Percentiles rank a stretch among this genome's conserved stretches.
Conservation (phyloP, 306 rosid species). For the Vigna trinervia region DNA sequence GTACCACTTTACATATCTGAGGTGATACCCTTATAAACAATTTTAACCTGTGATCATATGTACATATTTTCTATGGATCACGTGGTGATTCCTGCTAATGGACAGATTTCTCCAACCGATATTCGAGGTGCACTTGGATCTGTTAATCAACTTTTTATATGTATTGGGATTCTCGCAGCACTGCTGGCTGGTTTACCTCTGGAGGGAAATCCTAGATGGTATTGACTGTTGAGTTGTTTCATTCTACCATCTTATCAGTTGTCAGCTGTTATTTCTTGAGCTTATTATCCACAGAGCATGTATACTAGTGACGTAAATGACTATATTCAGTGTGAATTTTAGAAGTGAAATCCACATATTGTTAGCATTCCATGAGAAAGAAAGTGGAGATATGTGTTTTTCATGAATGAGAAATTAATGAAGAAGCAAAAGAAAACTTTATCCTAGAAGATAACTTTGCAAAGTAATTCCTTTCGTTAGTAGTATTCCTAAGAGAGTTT, state of each 20-base stretch:
- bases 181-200: conserved; percentile 90
- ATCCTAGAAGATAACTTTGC: conserved; percentile 21
- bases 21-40: conserved; percentile 54
- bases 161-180: conserved; percentile 90
- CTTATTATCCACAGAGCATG: conserved; percentile 2
- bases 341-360: not conserved
- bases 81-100: conserved; percentile 36
- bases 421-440: not conserved
- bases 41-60: conserved; percentile 10
- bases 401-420: conserved; percentile 3
- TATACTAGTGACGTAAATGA: not conserved
- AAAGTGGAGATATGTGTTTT: conserved; percentile 12
- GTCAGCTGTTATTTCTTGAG: conserved; percentile 28
- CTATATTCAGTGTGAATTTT: not conserved
- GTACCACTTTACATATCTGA: conserved; percentile 97
- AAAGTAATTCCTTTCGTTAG: not conserved
- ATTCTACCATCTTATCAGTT: conserved; percentile 12
- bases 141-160: conserved; percentile 86
- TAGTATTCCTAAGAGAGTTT: no score
- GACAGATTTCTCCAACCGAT: conserved; percentile 94
- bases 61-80: conserved; percentile 5
- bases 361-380: not conserved
- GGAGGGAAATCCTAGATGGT: conserved; percentile 86
- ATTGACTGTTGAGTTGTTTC: conserved; percentile 50
- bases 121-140: conserved; percentile 97